Percentiles rank a stretch among this genome's conserved stretches.
Conservation (phyloP, 1,284 basidiomycete species). For the Trametes sp. region DNA sequence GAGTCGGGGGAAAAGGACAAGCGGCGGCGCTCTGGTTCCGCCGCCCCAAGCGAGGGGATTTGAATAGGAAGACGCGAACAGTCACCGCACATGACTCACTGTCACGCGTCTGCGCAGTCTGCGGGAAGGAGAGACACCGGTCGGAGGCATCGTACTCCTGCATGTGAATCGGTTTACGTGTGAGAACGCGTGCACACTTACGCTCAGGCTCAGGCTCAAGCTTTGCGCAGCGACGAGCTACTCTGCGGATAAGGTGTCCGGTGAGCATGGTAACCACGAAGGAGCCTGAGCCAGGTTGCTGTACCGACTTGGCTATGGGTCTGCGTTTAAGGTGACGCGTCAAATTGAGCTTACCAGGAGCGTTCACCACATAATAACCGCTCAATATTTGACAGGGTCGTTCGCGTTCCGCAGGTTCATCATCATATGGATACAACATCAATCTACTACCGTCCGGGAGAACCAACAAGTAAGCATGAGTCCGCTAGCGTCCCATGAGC, state of each 20-base stretch:
- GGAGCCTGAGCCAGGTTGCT: no score
- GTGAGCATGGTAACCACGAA: no score
- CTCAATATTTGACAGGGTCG: background rate
- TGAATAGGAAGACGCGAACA: slow-evolving; percentile 17
- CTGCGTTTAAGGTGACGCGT: no score
- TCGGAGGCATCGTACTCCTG: no score
- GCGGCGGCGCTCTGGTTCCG: slow-evolving; percentile 4
- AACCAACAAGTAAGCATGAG: background rate
- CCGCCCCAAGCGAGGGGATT: background rate
- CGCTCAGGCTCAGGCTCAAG: no score
- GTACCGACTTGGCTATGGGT: no score
- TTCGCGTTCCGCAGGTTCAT: background rate
- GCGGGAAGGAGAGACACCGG: background rate
- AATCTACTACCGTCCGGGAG: background rate
- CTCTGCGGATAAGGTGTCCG: no score
- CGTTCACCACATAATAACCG: no score
- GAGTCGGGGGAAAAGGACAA: background rate
- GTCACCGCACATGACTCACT: slow-evolving; percentile 27
- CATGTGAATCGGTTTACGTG: no score
- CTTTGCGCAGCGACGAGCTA: no score
- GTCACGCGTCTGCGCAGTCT: slow-evolving; percentile 25
- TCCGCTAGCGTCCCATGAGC: background rate
- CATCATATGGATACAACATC: background rate
- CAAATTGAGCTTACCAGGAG: no score
- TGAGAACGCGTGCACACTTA: no score